Conservation (phyloP, 208 protist species). For the Tritrichomonas musculus region DNA sequence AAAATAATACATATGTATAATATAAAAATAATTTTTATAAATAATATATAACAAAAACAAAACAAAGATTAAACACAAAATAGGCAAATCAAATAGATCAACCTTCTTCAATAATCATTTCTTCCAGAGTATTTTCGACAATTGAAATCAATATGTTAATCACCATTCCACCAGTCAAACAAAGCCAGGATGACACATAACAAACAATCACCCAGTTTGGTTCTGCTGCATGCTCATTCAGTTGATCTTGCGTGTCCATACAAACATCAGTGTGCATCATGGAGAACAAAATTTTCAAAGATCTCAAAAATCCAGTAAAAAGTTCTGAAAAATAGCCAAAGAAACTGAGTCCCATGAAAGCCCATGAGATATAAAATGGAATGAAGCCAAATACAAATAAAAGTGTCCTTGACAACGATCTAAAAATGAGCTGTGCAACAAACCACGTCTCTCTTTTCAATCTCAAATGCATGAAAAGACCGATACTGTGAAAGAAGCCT, state of each 20-base stretch:
- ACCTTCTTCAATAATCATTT: too few species aligned
- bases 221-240: background rate
- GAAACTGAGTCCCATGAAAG: background rate
- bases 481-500: background rate
- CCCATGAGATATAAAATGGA: background rate
- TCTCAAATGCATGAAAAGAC: background rate
- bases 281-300: background rate
- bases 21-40: too few species aligned
- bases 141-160: slow-evolving; percentile 4
- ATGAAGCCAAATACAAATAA: background rate
- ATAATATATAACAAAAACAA: too few species aligned
- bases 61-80: too few species aligned
- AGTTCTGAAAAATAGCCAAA: background rate
- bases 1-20: too few species aligned
- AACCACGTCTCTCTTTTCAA: background rate
- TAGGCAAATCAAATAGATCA: too few species aligned
- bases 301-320: background rate
- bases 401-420: background rate
- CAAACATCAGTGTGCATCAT: background rate
- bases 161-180: background rate
- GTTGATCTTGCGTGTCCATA: background rate
- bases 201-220: background rate
- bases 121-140: too few species aligned
- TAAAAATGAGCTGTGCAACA: background rate
- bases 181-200: background rate